Percentiles rank a stretch among this genome's conserved stretches.
Evolutionary conservation across 371 early-diverging fungal genomes (phyloP).

Genomic region (Rhizopus stolonifer): DNA sequence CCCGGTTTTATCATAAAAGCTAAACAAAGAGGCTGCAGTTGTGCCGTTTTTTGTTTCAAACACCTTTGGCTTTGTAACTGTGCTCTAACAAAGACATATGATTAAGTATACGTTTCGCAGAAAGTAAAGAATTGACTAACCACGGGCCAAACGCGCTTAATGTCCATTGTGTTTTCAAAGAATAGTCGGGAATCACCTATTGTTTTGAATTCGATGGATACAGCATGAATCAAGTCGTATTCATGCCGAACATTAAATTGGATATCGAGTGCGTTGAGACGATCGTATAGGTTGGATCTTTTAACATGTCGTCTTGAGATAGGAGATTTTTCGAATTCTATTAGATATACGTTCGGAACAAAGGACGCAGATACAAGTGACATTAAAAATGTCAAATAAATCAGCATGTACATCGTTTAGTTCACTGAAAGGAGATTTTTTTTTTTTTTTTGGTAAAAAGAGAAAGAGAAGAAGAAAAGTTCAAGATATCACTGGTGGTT

Average conservation of each 20-base stretch:
- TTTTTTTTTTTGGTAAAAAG: background rate
- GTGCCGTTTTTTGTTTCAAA: background rate
- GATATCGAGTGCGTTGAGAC: constrained; percentile 27
- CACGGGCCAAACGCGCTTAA: constrained; percentile 46
- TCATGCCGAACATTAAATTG: constrained; percentile 34
- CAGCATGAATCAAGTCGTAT: constrained; percentile 40
- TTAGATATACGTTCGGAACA: constrained; percentile 32
- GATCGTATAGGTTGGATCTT: constrained; percentile 23
- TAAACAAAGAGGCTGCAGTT: constrained; percentile 22
- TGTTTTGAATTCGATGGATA: constrained; percentile 35
- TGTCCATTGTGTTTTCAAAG: constrained; percentile 26
- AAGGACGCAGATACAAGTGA: constrained; percentile 5
- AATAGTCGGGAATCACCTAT: constrained; percentile 22
- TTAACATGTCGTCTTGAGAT: constrained; percentile 14
- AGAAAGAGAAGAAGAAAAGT: background rate
- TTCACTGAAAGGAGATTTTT: background rate
- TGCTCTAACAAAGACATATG: constrained; percentile 11
- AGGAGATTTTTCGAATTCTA: constrained; percentile 24
- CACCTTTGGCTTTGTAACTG: constrained; percentile 17
- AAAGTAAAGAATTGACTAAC: constrained; percentile 13
- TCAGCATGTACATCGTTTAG: background rate
- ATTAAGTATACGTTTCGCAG: background rate
- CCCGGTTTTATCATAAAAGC: constrained; percentile 35
- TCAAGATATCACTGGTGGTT: background rate
- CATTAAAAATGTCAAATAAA: background rate